A percentile compares a stretch with the other conserved stretches of the same genome.
phyloP scores from a whole-genome alignment of 768 basidiomycete genomes.

The Amanita fuliginea region DNA sequence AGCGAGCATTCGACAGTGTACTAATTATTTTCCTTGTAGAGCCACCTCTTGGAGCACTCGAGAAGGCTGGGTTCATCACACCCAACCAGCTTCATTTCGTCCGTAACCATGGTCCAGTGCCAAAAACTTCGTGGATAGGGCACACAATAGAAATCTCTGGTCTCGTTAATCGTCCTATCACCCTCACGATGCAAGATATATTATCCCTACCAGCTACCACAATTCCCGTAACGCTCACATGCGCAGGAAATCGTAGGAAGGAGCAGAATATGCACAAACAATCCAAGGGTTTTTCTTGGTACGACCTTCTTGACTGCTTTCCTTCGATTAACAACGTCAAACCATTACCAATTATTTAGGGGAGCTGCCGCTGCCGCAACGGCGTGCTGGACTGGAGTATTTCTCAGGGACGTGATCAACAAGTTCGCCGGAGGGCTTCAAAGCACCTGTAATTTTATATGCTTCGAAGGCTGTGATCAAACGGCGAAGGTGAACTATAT shows the following conservation, averaged over 20 bases:
- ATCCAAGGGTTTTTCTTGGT: constrained; percentile 44
- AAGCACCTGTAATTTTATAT: constrained; percentile 31
- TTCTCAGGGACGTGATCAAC: constrained; percentile 41
- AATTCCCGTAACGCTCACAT: constrained; percentile 48
- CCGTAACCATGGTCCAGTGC: constrained; percentile 55
- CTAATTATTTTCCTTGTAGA: not conserved
- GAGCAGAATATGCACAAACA: constrained; percentile 55
- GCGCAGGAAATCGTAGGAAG: constrained; percentile 55
- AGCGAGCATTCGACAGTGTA: constrained; percentile 24
- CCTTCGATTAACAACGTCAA: not conserved
- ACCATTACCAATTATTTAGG: not conserved
- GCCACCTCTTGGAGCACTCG: not conserved
- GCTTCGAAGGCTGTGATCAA: constrained; percentile 48
- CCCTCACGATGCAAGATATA: constrained; percentile 13
- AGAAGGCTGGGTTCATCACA: constrained; percentile 37
- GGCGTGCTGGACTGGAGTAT: constrained; percentile 50
- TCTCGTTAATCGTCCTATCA: constrained; percentile 3
- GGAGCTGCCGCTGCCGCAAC: constrained; percentile 41
- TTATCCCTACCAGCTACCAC: constrained; percentile 29
- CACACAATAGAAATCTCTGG: not conserved
- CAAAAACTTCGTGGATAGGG: constrained; percentile 24
- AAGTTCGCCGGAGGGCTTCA: constrained; percentile 25
- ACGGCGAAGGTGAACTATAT: not conserved
- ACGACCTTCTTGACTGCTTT: not conserved
- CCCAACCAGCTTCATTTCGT: constrained; percentile 44